Conservation (phyloP, 352 stramenopile species). For the Sclerospora graminicola region DNA sequence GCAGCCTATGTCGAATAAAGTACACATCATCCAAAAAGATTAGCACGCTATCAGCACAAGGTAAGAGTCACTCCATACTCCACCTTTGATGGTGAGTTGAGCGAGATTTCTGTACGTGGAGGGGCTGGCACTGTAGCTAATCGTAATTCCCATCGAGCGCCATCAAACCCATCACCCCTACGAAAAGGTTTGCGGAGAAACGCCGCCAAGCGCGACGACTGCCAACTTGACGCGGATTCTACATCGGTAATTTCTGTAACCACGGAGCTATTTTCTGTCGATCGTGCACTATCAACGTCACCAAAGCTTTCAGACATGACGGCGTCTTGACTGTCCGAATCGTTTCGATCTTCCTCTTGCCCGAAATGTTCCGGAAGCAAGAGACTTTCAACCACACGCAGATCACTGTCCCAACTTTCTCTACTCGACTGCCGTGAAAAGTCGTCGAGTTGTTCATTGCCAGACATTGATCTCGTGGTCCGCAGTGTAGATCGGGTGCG, state of each 20-base stretch:
- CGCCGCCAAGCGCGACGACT: conserved; percentile 46
- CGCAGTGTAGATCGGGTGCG: conserved; percentile 20
- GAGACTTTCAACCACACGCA: conserved; percentile 21
- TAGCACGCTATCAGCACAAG: background rate
- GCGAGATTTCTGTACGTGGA: conserved; percentile 30
- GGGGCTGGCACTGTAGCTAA: conserved; percentile 33
- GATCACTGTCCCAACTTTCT: conserved; percentile 15
- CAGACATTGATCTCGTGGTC: conserved; percentile 8
- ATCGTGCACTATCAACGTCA: conserved; percentile 55
- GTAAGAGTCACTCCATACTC: background rate
- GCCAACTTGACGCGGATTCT: conserved; percentile 33
- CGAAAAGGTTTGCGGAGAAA: conserved; percentile 69
- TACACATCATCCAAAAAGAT: background rate
- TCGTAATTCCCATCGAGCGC: conserved; percentile 27
- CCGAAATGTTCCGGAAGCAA: conserved; percentile 17
- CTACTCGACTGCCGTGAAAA: conserved; percentile 16
- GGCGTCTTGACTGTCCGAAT: conserved; percentile 54
- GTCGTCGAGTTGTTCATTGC: conserved; percentile 13
- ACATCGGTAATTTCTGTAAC: conserved; percentile 45
- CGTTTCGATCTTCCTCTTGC: conserved; percentile 41
- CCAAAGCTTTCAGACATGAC: conserved; percentile 73
- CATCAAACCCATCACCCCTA: conserved; percentile 40
- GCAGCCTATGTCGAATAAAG: conserved; percentile 29
- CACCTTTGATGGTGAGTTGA: conserved; percentile 62
- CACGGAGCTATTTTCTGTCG: conserved; percentile 65